phyloP scores from a whole-genome alignment of 2,329 filamentous ascomycete genomes.

The Didymella glomerata region DNA sequence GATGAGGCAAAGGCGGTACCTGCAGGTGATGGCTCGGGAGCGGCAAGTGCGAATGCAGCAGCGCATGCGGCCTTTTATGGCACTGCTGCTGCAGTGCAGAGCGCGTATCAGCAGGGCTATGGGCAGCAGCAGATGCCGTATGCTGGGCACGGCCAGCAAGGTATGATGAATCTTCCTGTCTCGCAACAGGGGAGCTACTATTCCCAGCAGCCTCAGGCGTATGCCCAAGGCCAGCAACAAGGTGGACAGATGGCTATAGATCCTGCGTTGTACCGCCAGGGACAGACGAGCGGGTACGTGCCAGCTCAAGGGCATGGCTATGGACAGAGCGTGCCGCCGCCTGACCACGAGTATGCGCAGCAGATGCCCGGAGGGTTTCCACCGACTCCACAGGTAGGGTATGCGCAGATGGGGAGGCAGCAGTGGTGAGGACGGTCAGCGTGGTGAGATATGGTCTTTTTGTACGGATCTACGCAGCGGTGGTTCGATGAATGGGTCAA shows the following conservation, averaged over 20 bases:
- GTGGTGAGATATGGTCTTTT: too few relatives aligned
- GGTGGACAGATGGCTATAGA: neutral
- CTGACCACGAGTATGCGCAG: conserved; percentile 6
- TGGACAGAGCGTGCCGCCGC: conserved; percentile 1
- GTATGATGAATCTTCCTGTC: conserved; percentile 14
- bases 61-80: conserved; percentile 10
- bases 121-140: conserved; percentile 12
- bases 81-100: conserved; percentile 1
- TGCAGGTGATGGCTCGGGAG: conserved; percentile 3
- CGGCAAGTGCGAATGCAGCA: conserved; percentile 18
- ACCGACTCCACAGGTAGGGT: neutral
- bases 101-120: conserved; percentile 10
- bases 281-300: neutral
- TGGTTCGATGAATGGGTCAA: too few relatives aligned
- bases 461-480: too few relatives aligned
- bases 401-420: neutral
- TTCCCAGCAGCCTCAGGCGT: conserved; percentile 8
- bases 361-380: conserved; percentile 6
- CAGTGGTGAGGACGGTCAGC: neutral
- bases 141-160: conserved; percentile 13
- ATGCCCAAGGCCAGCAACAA: neutral
- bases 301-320: neutral
- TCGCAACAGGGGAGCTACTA: neutral
- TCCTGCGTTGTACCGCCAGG: conserved; percentile 2
- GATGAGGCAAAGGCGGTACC: conserved; percentile 4